Conservation (phyloP, 2,329 filamentous ascomycete genomes). For the Helotiales sp. region DNA sequence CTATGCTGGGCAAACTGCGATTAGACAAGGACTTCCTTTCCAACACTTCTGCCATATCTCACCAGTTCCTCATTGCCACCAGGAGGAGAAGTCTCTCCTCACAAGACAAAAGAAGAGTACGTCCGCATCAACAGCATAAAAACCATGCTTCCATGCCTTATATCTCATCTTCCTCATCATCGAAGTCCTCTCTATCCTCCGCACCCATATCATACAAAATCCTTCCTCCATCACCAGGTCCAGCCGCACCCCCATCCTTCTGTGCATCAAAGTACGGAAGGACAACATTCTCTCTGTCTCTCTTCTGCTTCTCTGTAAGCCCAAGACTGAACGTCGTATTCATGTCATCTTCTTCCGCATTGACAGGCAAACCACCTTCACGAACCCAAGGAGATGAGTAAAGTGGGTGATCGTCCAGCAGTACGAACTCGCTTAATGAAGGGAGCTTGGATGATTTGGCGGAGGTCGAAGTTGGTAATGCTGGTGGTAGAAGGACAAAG, state of each 20-base stretch:
- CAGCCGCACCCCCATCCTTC: conserved; percentile 68
- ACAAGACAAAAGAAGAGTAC: too few species aligned
- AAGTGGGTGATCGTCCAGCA: conserved; percentile 78
- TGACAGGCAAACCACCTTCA: conserved; percentile 39
- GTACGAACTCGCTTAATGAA: conserved; percentile 42
- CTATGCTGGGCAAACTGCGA: too few species aligned
- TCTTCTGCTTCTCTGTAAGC: conserved; percentile 87
- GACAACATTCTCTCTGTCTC: conserved; percentile 86
- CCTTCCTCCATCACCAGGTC: conserved; percentile 82
- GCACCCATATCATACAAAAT: conserved; percentile 97
- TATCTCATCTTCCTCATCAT: conserved; percentile 75
- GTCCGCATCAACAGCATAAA: too few species aligned
- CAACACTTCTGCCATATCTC: too few species aligned
- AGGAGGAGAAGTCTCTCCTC: too few species aligned
- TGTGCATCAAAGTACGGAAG: conserved; percentile 97
- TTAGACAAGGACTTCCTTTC: too few species aligned
- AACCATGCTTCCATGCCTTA: too few species aligned
- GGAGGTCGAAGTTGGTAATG: conserved; percentile 13
- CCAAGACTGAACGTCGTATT: conserved; percentile 84
- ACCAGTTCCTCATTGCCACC: too few species aligned
- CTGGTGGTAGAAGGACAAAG: conserved; percentile 55
- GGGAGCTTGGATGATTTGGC: conserved; percentile 20
- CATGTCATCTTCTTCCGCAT: conserved; percentile 54
- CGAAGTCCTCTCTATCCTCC: conserved; percentile 96
- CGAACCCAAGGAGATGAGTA: conserved; percentile 56